These are phyloP conservation scores for Fusarium coffeatum DNA, from an alignment of 2,329 filamentous ascomycete genomes.

Conservation along the genomic window DNA sequence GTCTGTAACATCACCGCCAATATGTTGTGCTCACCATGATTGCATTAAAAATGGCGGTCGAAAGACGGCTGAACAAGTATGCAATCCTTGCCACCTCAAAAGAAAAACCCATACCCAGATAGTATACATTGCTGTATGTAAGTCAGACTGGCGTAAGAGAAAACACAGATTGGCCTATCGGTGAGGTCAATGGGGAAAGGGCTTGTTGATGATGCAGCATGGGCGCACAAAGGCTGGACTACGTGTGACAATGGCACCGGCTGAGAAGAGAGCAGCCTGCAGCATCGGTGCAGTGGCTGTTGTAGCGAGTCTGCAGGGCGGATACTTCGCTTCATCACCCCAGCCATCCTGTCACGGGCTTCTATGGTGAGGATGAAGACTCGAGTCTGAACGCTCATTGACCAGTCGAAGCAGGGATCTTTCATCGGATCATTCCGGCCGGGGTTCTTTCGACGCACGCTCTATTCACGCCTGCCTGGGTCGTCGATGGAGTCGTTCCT, in stretches of 20 bases:
- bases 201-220: constrained; percentile 21
- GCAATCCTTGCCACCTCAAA: constrained; percentile 16
- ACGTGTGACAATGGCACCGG: constrained; percentile 44
- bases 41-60: constrained; percentile 33
- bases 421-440: constrained; percentile 11
- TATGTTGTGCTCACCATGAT: constrained; percentile 18
- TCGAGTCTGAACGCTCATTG: background rate
- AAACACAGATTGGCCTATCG: constrained; percentile 36
- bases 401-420: constrained; percentile 15
- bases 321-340: background rate
- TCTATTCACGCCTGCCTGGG: background rate
- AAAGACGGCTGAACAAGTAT: constrained; percentile 25
- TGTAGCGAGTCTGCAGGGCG: constrained; percentile 5
- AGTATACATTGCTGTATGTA: background rate
- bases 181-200: constrained; percentile 25
- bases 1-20: constrained; percentile 16
- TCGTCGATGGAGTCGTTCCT: background rate
- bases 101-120: background rate
- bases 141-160: constrained; percentile 5
- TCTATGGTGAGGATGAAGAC: constrained; percentile 1
- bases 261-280: constrained; percentile 38
- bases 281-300: constrained; percentile 30
- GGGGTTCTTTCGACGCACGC: background rate
- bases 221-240: constrained; percentile 18
- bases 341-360: background rate